Base-by-base conservation (phyloP, 164 flowering plant species). In the Paratinospora sagittata region DNA sequence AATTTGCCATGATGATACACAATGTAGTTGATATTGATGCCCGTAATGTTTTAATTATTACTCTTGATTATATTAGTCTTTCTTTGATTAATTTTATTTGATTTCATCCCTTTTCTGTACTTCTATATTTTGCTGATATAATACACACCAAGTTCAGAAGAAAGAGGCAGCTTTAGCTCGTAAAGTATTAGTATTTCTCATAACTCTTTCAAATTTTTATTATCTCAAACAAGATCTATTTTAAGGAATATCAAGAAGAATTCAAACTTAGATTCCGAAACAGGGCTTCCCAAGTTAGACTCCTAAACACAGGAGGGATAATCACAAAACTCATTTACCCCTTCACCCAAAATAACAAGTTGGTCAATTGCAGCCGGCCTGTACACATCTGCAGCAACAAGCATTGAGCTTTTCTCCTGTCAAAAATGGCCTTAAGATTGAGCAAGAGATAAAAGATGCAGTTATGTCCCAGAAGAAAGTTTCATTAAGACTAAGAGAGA, bases 361-460 rank as follows among this genome's bases (percentile, higher is more conserved):
- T 95, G 98, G 76, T 95, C 98, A 69, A 95, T 92, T 77, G 98
- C 98, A 76, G 98, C 98, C 72, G 98, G 98, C 80, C 98, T 85
- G 81, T 95, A 95, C 67, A 95, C 90, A 81, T 95, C 98, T 72
- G 94, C 97, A 69, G 98, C 98, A 76, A 92, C 83, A 70, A 95
- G 85, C 96, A 92, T 89, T 83, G 90, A 88, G 77, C 84, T 88
- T 83, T 90, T 95, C 23, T 96, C 98, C 98, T 93, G 90, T 47
- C 60, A 66, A 17, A 34, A 60, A 58, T n/a, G 27, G 66, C 74
- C 66, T 71, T 72, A 23, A 72, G 27, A 39, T 49, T 71, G 21
- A 70, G 8, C 23, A 49, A 13, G 19, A 17, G 43, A 21, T 14
- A 17, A n/a, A 45, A 14, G 16, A 30, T 24, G 65, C 36, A 55